Percentiles rank a stretch among this genome's conserved stretches.
Conservation (phyloP, 345 rosid genomes). For the Psidium friedrichsthalianum region DNA sequence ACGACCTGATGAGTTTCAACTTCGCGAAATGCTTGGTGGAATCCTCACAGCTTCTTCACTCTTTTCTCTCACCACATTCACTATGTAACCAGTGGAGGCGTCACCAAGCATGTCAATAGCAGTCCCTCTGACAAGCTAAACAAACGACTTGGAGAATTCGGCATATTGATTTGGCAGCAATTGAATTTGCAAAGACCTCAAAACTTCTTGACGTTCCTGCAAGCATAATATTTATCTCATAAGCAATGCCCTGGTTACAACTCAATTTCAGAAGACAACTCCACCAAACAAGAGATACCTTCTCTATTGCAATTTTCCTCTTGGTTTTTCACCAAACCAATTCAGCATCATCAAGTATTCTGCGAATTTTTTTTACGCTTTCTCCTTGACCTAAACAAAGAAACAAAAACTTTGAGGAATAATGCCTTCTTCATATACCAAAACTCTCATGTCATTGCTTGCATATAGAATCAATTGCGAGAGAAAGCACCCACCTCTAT, state of each 20-base stretch:
- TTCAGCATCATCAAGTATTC: conserved; percentile 96
- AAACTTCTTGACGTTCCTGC: conserved; percentile 95
- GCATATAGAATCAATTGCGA: neutral
- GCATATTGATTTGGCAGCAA: conserved; percentile 51
- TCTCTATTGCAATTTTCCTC: conserved; percentile 95
- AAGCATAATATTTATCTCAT: conserved; percentile 9
- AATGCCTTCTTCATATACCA: neutral
- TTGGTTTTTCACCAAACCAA: conserved; percentile 94
- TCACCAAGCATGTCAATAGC: conserved; percentile 77
- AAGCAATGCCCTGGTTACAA: conserved; percentile 5
- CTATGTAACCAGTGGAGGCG: conserved; percentile 68
- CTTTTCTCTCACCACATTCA: conserved; percentile 94
- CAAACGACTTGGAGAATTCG: conserved; percentile 28
- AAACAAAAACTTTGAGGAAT: conserved; percentile 7
- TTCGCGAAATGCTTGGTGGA: conserved; percentile 78
- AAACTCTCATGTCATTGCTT: neutral
- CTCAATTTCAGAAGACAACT: neutral
- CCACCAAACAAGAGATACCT: conserved; percentile 31
- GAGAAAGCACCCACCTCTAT: neutral
- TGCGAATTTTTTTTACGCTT: conserved; percentile 72
- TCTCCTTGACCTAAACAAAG: conserved; percentile 45
- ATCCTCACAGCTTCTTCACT: conserved; percentile 93
- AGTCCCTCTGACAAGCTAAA: conserved; percentile 50
- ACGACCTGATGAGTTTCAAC: conserved; percentile 91
- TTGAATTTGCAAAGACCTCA: conserved; percentile 68